These are phyloP conservation scores for Pyrenula massariospora DNA, from an alignment of 495 filamentous ascomycete species.

Conservation along the genomic window DNA sequence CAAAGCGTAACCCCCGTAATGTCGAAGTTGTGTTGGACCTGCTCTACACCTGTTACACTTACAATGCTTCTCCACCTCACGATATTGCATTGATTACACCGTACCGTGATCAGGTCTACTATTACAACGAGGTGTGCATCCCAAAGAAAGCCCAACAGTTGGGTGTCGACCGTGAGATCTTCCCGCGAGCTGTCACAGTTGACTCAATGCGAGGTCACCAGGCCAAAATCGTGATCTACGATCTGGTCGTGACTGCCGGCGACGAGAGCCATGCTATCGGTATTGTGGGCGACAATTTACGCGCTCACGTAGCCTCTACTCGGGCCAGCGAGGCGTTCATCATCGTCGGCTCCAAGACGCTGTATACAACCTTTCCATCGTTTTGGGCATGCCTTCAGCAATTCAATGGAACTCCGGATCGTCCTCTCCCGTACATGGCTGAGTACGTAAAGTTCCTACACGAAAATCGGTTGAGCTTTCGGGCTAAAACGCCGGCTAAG, in stretches of 20 bases:
- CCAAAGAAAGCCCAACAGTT: neutral
- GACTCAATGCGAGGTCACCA: neutral
- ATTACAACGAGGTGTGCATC: neutral
- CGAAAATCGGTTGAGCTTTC: neutral
- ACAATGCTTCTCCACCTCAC: neutral
- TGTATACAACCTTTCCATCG: neutral
- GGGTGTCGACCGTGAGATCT: neutral
- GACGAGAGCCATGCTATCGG: neutral
- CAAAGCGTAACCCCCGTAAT: neutral
- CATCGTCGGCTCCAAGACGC: neutral
- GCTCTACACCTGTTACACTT: neutral
- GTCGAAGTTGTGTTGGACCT: neutral
- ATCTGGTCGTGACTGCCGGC: neutral
- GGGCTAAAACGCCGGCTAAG: neutral
- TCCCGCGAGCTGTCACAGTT: neutral
- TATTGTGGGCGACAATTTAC: neutral
- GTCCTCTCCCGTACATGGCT: neutral
- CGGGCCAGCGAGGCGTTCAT: neutral
- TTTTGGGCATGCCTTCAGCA: neutral
- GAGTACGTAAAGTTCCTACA: neutral
- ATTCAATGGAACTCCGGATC: neutral
- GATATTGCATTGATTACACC: neutral
- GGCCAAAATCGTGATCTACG: neutral
- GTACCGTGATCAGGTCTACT: neutral
- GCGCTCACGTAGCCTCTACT: neutral